These are phyloP conservation scores for Malassezia nana DNA, from an alignment of 1,284 basidiomycete genomes.

Conservation along the genomic window DNA sequence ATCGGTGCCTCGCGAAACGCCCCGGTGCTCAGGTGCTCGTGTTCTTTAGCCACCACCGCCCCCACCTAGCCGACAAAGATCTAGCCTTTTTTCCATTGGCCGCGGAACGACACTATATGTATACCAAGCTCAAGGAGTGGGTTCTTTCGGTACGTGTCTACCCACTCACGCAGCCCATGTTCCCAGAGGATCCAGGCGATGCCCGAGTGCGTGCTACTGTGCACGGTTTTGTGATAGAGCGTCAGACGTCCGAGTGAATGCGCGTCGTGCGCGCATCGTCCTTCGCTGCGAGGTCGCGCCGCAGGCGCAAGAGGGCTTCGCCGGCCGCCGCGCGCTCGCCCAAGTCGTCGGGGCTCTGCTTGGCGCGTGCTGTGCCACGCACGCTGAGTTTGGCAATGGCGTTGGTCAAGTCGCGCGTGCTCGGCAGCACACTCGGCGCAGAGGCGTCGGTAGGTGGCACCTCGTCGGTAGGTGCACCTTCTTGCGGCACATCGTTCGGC, in stretches of 20 bases:
- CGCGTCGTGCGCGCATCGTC: neutral
- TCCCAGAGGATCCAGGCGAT: slow-evolving; percentile 36
- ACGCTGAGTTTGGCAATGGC: slow-evolving; percentile 33
- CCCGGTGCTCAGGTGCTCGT: slow-evolving; percentile 56
- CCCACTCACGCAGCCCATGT: slow-evolving; percentile 23
- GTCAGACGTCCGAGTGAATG: neutral
- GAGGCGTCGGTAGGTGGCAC: neutral
- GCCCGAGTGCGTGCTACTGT: slow-evolving; percentile 29
- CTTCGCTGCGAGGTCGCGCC: slow-evolving; percentile 13
- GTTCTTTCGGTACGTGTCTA: slow-evolving; percentile 2
- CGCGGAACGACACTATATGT: slow-evolving; percentile 61
- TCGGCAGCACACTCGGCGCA: slow-evolving; percentile 4
- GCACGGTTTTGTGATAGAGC: slow-evolving; percentile 21
- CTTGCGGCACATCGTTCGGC: neutral
- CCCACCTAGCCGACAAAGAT: slow-evolving; percentile 68
- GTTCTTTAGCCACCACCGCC: slow-evolving; percentile 85
- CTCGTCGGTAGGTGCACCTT: neutral
- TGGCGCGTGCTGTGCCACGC: slow-evolving; percentile 23
- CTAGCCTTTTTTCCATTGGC: slow-evolving; percentile 73
- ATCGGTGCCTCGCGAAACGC: slow-evolving; percentile 49
- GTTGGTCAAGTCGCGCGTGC: slow-evolving; percentile 28
- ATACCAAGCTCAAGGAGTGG: slow-evolving; percentile 63
- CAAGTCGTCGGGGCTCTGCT: slow-evolving; percentile 16
- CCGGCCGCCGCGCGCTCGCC: slow-evolving; percentile 21
- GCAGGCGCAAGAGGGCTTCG: slow-evolving; percentile 21